Evolutionary conservation across 1,139 yeast genomes (phyloP).

Genomic region (Nakaseomyces kungkrabaensis): DNA sequence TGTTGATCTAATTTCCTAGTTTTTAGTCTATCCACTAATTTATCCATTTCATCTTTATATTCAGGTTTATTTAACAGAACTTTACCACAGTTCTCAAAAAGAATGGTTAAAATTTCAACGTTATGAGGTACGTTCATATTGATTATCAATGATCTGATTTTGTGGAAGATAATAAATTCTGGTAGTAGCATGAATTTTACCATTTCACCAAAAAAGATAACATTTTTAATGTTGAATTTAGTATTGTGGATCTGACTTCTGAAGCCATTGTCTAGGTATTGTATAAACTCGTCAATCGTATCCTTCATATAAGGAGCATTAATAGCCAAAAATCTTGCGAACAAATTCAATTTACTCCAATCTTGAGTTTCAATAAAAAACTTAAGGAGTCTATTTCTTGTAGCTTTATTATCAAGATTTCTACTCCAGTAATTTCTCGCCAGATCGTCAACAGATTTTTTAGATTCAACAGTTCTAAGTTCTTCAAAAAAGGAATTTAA

Average conservation of each 20-base stretch:
- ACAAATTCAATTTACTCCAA: constrained; percentile 36
- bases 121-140: constrained; percentile 47
- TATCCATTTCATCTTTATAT: constrained; percentile 48
- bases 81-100: constrained; percentile 70
- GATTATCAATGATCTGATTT: constrained; percentile 47
- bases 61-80: constrained; percentile 55
- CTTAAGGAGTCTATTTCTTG: constrained; percentile 49
- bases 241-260: constrained; percentile 49
- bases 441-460: constrained; percentile 47
- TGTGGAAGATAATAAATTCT: constrained; percentile 59
- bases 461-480: constrained; percentile 39
- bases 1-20: constrained; percentile 41
- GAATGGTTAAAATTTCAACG: constrained; percentile 52
- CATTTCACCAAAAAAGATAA: constrained; percentile 62
- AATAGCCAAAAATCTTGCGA: constrained; percentile 60
- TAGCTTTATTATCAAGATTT: constrained; percentile 60
- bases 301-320: constrained; percentile 42
- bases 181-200: constrained; percentile 74
- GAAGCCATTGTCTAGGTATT: constrained; percentile 49
- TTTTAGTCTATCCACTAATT: constrained; percentile 51
- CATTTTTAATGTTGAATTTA: constrained; percentile 44
- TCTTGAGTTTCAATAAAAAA: constrained; percentile 44
- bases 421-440: constrained; percentile 45
- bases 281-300: constrained; percentile 46
- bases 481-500: constrained; percentile 37